Conservation (phyloP, 768 basidiomycete species). For the Xanthoconium stramineum region DNA sequence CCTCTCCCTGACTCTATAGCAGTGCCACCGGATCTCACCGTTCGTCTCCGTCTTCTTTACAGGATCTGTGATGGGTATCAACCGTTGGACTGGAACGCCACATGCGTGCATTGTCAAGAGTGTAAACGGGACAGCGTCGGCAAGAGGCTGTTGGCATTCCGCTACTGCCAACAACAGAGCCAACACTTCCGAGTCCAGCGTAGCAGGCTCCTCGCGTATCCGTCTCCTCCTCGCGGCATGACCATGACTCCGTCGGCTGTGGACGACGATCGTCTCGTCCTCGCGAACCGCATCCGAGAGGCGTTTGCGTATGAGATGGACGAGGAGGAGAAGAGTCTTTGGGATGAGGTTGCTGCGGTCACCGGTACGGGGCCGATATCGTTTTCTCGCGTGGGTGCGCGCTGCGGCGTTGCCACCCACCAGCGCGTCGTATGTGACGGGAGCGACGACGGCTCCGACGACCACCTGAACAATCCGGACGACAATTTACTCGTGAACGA, state of each 20-base stretch:
- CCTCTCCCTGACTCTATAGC: neutral
- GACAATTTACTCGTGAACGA: constrained; percentile 17
- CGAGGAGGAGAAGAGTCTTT: constrained; percentile 28
- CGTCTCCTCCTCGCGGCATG: neutral
- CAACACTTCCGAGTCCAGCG: constrained; percentile 2
- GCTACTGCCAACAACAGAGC: constrained; percentile 12
- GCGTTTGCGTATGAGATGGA: constrained; percentile 19
- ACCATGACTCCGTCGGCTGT: neutral
- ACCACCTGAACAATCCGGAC: constrained; percentile 14
- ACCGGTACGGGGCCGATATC: constrained; percentile 13
- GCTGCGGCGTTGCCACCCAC: constrained; percentile 7
- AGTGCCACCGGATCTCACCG: constrained; percentile 4
- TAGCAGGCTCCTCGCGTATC: neutral
- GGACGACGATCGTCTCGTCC: constrained; percentile 6
- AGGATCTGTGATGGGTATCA: constrained; percentile 28
- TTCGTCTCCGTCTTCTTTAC: neutral
- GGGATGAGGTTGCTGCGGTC: constrained; percentile 27
- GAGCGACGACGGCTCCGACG: constrained; percentile 4
- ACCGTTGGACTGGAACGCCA: constrained; percentile 15
- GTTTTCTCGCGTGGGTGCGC: constrained; percentile 16
- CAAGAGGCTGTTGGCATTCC: constrained; percentile 24
- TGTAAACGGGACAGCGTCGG: constrained; percentile 28
- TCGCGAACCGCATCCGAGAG: constrained; percentile 11
- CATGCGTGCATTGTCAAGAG: constrained; percentile 27
- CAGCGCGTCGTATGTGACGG: neutral